A percentile compares a stretch with the other conserved stretches of the same genome.
These are phyloP conservation scores for Athelia sp. DNA, from an alignment of 1,284 basidiomycete genomes.

Conservation along the genomic window DNA sequence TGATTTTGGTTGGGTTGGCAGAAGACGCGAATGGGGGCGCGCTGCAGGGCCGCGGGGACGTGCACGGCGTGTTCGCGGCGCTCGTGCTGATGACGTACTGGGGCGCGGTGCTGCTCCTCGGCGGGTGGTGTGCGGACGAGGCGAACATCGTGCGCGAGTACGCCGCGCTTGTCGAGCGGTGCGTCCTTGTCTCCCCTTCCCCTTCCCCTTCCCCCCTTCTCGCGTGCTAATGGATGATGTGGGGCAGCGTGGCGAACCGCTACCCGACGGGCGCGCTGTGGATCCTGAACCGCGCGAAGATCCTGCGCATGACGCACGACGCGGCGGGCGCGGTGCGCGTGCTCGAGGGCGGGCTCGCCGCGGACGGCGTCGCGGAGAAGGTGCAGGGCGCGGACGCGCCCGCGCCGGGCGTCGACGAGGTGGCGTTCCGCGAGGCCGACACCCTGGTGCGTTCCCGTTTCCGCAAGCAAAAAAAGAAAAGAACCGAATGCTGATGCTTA, in stretches of 20 bases:
- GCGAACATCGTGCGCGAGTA: slow-evolving; percentile 59
- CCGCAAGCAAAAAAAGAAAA: not conserved
- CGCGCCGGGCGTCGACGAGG: slow-evolving; percentile 20
- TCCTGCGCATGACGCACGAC: slow-evolving; percentile 65
- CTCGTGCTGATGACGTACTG: slow-evolving; percentile 77
- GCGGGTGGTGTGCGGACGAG: slow-evolving; percentile 73
- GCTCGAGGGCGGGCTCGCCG: slow-evolving; percentile 52
- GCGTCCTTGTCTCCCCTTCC: no score
- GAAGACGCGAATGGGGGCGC: no score
- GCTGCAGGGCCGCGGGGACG: slow-evolving; percentile 37
- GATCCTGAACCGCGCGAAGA: slow-evolving; percentile 74
- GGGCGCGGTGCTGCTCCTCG: slow-evolving; percentile 61
- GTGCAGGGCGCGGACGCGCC: no score
- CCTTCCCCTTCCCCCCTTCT: not conserved
- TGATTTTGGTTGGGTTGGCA: no score
- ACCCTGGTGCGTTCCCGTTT: slow-evolving; percentile 45
- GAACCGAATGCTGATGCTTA: not conserved
- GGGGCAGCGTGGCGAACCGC: slow-evolving; percentile 40
- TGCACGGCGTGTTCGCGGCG: slow-evolving; percentile 73
- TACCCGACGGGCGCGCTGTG: slow-evolving; percentile 70
- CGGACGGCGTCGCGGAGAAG: slow-evolving; percentile 18
- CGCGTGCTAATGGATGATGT: no score
- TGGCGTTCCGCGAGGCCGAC: slow-evolving; percentile 58
- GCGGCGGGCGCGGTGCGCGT: slow-evolving; percentile 58
- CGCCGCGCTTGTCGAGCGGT: slow-evolving; percentile 57